Base-by-base conservation (phyloP, 2,329 filamentous ascomycete genomes). In the Aspergillus calidoustus region DNA sequence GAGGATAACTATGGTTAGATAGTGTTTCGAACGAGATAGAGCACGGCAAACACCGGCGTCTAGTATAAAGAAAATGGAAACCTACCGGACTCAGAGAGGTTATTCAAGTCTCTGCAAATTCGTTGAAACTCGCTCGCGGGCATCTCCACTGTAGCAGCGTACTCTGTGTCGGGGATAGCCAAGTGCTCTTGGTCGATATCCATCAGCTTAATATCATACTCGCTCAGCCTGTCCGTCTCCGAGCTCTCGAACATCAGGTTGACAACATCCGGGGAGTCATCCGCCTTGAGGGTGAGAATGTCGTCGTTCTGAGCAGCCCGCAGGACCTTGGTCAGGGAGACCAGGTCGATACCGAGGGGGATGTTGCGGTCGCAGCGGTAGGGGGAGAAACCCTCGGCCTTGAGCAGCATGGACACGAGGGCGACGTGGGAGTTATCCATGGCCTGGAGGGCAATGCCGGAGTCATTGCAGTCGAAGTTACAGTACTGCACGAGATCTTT, bases 381-480 rank as follows among this genome's bases (percentile, higher is more conserved):
- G 56, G 93, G 93, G 7, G 89, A 89, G 85, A 99, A 99, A 70
- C 89, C 89, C 78, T 98, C 95, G 64, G 94, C 91, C 83, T 95
- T 95, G 79, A 99, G 91, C 86, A 96, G 89, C 95, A 99, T 99
- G 69, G 95, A 97, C 57, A 99, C 95, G 59, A 99, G 91, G 65
- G 95, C 95, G 72, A 99, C 95, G 82, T 99, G 95, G 54, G 93
- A 98, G 87, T 98, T 99, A 85, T 99, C 95, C 96, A 99, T 99
- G 75, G 95, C 95, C 82, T 99, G 95, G 60, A 99, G 91, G 55
- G 94, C 93, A 75, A 99, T 95, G 66, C 95, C 95, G 59, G 92
- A 94, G 86, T 99, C 96, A 90, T 98, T 99, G 90, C 96, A 99
- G 86, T 99, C 95, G 83, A 99, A 99, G 83, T 99, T 99, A 89